Evolutionary conservation across 768 basidiomycete species (phyloP), one percentile per base, ranked within the genome.

Genomic region (Mycena polygramma): DNA sequence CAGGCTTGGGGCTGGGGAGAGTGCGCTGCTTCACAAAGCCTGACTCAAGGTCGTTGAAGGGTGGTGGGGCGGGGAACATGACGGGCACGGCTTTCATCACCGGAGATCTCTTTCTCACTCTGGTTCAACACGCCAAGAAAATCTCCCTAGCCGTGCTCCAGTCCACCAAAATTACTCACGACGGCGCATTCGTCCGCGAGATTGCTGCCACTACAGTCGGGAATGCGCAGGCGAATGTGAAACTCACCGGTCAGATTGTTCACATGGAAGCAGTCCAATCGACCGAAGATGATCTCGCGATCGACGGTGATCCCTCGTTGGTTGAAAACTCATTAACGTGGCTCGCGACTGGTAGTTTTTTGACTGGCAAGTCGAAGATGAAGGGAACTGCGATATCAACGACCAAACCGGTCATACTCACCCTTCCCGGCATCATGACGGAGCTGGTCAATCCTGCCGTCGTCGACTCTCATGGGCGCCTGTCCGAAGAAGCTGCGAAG

Each of bases 1-100:
- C 20, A 22, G 59, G 57, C 0, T n/a, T 52, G 6, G 58, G 14
- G 2, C 43, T 45, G 11, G 43, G 43, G 15, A 45, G 15, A 17
- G 43, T 45, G 10, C 43, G 43, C 24, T 57, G 54, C 30, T 65
- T 57, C n/a, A 48, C 54, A 1, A 65, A 65, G 22, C 22, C 24
- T 2, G 26, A 57, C 8, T 53, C 37, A 2, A 22, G 39, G 4
- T 19, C 52, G 2, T 15, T 41, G 11, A 39, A 41, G n/a, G 22
- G 9, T n/a, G 51, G 51, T 5, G n/a, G 13, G 6, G 10, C 48
- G 17, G 36, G 41, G 2, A 22, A 9, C n/a, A 53, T 64, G 41
- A 46, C 53, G 0, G 63, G 63, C 7, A 20, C 63, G 4, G 26
- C 53, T 0, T 64, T 64, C 45, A 64, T 64, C 43, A 41, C 49